phyloP scores from a whole-genome alignment of 129 eudicot species.

The Ambrosia trifida region DNA sequence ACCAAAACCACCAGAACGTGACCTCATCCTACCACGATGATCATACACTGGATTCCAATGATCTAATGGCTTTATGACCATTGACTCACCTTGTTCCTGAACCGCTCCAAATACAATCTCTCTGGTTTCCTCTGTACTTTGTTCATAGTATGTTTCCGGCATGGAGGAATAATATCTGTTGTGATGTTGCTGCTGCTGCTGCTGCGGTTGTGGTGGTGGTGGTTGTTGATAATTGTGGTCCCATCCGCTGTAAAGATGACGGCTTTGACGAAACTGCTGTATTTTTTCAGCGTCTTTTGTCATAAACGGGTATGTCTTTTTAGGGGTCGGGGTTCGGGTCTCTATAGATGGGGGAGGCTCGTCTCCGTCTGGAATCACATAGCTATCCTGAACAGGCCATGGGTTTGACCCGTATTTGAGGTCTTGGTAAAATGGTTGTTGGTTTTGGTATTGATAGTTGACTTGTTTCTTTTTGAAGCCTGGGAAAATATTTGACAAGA shows the following conservation, averaged over 20 bases:
- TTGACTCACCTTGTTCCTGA: slow-evolving; percentile 57
- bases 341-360: slow-evolving; percentile 90
- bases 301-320: slow-evolving; percentile 89
- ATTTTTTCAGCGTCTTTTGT: slow-evolving; percentile 80
- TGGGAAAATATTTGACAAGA: slow-evolving; percentile 61
- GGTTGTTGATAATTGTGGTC: slow-evolving; percentile 55
- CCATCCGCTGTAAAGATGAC: slow-evolving; percentile 82
- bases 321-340: slow-evolving; percentile 83
- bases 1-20: slow-evolving; percentile 37
- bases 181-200: slow-evolving; percentile 58
- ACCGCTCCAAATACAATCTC: slow-evolving; percentile 94
- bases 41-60: slow-evolving; percentile 45
- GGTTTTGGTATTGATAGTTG: slow-evolving; percentile 39
- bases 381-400: slow-evolving; percentile 97
- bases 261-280: slow-evolving; percentile 86
- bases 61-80: slow-evolving; percentile 80
- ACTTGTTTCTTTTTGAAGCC: slow-evolving; percentile 46
- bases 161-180: slow-evolving; percentile 62
- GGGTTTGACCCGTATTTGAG: slow-evolving; percentile 41
- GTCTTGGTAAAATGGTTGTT: slow-evolving; percentile 44
- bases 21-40: slow-evolving; percentile 40
- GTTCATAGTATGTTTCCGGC: slow-evolving; percentile 79
- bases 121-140: slow-evolving; percentile 59
- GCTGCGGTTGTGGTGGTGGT: slow-evolving; percentile 40
- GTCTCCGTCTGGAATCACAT: slow-evolving; percentile 67